Evolutionary conservation across 2,329 filamentous ascomycete genomes (phyloP), one percentile per base, ranked within the genome.

Genomic region (Calonectria honghensis): DNA sequence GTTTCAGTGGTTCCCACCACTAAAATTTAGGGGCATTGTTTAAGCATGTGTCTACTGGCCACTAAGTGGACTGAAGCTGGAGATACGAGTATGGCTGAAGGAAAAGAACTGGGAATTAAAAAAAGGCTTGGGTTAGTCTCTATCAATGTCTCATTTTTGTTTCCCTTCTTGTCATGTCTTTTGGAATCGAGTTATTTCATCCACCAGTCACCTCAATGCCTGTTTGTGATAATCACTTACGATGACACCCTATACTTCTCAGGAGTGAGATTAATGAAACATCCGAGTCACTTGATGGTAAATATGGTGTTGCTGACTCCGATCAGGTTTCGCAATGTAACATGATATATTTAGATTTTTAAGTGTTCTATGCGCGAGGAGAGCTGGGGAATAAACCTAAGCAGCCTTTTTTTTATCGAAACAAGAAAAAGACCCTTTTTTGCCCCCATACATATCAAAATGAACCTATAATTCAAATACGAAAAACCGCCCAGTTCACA

Each of bases 11-110:
- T 27, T 41, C 4, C 4, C 39, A 24, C 37, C 24, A 24, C 57
- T 63, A 63, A 63, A 63, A 27, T 61, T 37, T 14, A 61, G 57
- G 57, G 20, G 18, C 18, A 2, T 45, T 45, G 41, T 18, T 45
- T 20, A 10, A 45, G 18, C 41, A 45, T 45, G 41, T 20, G 39
- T 45, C 18, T 18, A 45, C 41, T 45, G 18, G 18, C 41, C 0
- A n/a, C 16, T 45, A 20, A 45, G 41, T n/a, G 41, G 18, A n/a
- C 18, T 45, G 41, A 45, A 18, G 41, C 41, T 45, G 41, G 18
- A 20, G 6, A 45, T 45, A n/a, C 1, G 18, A 45, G 41, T 18
- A n/a, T n/a, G 18, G 41, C 18, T 2, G 41, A n/a, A 45, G 41
- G 6, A 45, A 18, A 45, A 20, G 6, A n/a, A 18, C 18, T n/a